Evolutionary conservation across 2,329 filamentous ascomycete species (phyloP), one percentile per base, ranked within the genome.

Genomic region (Claviceps lovelessii): DNA sequence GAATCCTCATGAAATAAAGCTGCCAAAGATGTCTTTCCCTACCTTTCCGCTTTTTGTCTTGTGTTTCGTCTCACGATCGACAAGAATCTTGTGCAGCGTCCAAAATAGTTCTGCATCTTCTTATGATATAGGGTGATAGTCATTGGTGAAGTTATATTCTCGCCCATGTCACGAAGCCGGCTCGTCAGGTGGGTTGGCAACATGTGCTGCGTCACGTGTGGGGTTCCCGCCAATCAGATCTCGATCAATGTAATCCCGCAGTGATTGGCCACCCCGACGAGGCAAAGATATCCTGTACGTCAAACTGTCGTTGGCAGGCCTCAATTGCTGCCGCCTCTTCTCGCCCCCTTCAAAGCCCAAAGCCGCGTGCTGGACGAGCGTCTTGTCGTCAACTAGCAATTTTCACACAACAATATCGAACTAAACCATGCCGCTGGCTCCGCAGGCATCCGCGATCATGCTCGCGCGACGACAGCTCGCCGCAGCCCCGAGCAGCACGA

Each of bases 161-260:
- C 9, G 7, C 33, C 7, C 33, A 10, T 10, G 33, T 11, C 3
- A 39, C 11, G 5, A 39, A 39, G 13, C 11, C 13, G 37, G 13
- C 13, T 39, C 37, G 11, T 39, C 4, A 15, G 17, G 37, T 7
- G 39, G 17, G 5, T 9, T 5, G 4, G 15, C 2, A 15, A 5
- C 39, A 50, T 39, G 41, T 50, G 47, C 4, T 4, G 1, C 1
- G 3, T 44, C 47, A 54, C 52, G 47, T 54, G 52, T 33, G 6
- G 31, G 23, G 9, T 1, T 17, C 46, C 46, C 52, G 39, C 68
- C 68, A 72, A 72, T 72, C 67, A 72, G 48, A 51, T 53, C 57
- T 59, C 64, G 29, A 64, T 61, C 62, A 67, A 66, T 72, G 70
- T 72, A 71, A 72, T 72, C 70, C 63, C 62, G 66, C 65, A 58